Evolutionary conservation across 202 grass and related monocot species (phyloP).

Genomic region (Digitaria exilis): DNA sequence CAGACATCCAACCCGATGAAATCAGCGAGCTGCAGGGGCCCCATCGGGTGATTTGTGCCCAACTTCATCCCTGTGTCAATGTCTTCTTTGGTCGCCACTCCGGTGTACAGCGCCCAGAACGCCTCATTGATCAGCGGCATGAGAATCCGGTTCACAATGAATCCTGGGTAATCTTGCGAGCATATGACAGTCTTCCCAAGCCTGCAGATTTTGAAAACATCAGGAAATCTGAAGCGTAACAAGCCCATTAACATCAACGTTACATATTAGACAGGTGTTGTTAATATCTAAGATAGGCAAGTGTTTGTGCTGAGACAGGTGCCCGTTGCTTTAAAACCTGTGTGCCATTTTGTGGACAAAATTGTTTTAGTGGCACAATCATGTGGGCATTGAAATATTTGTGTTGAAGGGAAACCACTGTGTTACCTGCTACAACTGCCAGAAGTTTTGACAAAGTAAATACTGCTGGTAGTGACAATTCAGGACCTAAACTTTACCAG

Average conservation of each 20-base stretch:
- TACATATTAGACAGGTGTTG: neutral
- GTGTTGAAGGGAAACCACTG: neutral
- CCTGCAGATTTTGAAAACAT: conserved; percentile 45
- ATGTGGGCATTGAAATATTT: neutral
- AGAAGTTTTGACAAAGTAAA: neutral
- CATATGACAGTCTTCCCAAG: conserved; percentile 87
- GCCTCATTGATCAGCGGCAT: conserved; percentile 99
- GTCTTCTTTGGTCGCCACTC: conserved; percentile 94
- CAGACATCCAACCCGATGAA: conserved; percentile 93
- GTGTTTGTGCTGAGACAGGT: neutral
- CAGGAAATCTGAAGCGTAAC: neutral
- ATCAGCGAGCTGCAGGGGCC: conserved; percentile 87
- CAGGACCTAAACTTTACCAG: neutral
- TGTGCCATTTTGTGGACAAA: neutral
- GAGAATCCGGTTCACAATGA: conserved; percentile 94
- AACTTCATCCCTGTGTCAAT: conserved; percentile 96
- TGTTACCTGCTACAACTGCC: neutral
- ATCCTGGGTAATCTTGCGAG: conserved; percentile 88
- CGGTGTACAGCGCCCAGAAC: conserved; percentile 78
- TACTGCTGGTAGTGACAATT: neutral
- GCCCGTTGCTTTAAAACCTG: neutral
- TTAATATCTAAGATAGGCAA: neutral
- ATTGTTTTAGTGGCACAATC: conserved; percentile 6
- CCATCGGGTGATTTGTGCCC: conserved; percentile 96
- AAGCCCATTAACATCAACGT: neutral